phyloP scores from a whole-genome alignment of 1,284 basidiomycete species.

The Cerioporus squamosus region DNA sequence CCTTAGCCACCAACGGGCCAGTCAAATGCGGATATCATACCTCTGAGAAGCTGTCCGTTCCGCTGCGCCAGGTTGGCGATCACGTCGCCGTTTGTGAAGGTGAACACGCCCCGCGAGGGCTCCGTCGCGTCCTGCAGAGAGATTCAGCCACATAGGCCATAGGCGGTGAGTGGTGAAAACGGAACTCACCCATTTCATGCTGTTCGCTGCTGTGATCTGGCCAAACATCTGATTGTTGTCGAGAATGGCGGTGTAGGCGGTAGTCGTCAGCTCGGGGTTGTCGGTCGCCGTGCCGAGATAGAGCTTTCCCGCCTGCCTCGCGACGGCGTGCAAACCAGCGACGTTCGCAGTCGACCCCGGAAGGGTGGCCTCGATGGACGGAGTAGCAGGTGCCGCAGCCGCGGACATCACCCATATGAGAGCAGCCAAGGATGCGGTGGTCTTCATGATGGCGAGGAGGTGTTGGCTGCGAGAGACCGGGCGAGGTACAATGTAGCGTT shows the following conservation, averaged over 20 bases:
- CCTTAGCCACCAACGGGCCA: background rate
- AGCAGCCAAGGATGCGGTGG: too few relatives aligned
- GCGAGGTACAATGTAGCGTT: too few relatives aligned
- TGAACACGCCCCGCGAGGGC: conserved; percentile 51
- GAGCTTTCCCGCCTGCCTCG: conserved; percentile 52
- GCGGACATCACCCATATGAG: too few relatives aligned
- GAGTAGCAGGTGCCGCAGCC: conserved; percentile 8
- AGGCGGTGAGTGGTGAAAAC: too few relatives aligned
- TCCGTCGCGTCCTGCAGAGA: conserved; percentile 53
- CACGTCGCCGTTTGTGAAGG: conserved; percentile 48
- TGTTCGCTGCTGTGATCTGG: conserved; percentile 57
- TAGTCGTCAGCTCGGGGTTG: conserved; percentile 54
- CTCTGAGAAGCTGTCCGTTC: conserved; percentile 42
- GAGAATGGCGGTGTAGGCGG: conserved; percentile 46
- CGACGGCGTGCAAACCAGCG: conserved; percentile 42
- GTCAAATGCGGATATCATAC: conserved; percentile 3
- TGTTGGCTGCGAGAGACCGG: too few relatives aligned
- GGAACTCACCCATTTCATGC: conserved; percentile 56
- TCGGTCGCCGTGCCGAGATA: conserved; percentile 69
- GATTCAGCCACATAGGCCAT: background rate
- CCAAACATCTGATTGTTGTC: conserved; percentile 49
- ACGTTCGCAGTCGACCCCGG: conserved; percentile 32
- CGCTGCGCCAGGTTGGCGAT: conserved; percentile 49
- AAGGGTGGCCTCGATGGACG: conserved; percentile 20
- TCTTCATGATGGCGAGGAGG: too few relatives aligned